These are phyloP conservation scores for Linum lewisii DNA, from an alignment of 345 rosid species.

Conservation along the genomic window DNA sequence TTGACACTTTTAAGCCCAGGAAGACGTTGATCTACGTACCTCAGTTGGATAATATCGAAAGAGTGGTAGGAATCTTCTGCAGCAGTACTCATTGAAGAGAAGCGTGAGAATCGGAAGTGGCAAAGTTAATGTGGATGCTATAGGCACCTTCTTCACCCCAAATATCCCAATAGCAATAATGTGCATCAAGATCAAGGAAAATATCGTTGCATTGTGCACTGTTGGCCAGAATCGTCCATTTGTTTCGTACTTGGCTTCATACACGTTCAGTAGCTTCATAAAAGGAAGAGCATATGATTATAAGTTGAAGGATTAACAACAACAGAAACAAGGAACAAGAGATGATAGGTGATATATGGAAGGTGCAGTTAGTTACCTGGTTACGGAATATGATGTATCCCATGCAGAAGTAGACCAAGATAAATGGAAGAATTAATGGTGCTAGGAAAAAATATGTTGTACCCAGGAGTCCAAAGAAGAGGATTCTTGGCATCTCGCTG, in stretches of 20 bases:
- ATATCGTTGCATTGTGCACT: constrained; percentile 60
- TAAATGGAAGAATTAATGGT: constrained; percentile 79
- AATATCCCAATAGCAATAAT: constrained; percentile 76
- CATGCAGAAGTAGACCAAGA: constrained; percentile 67
- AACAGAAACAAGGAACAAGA: too few species aligned
- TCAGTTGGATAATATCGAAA: constrained; percentile 65
- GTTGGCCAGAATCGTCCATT: constrained; percentile 77
- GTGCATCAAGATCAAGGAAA: constrained; percentile 79
- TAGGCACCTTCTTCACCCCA: constrained; percentile 65
- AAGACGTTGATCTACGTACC: constrained; percentile 31
- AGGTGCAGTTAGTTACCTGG: constrained; percentile 43
- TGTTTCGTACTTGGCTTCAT: constrained; percentile 64
- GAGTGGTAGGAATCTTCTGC: constrained; percentile 57
- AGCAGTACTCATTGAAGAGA: constrained; percentile 67
- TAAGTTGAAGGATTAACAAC: neutral
- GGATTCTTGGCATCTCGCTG: constrained; percentile 52
- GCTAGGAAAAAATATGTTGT: constrained; percentile 78
- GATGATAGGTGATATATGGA: neutral
- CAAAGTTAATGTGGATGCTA: constrained; percentile 56
- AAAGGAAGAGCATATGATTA: neutral
- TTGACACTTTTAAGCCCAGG: neutral
- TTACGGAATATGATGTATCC: constrained; percentile 86
- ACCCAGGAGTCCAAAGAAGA: constrained; percentile 82
- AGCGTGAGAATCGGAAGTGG: constrained; percentile 81
- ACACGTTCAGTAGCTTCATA: constrained; percentile 70